These are phyloP conservation scores for Lagerstroemia speciosa DNA, from an alignment of 345 rosid genomes.

Conservation along the genomic window DNA sequence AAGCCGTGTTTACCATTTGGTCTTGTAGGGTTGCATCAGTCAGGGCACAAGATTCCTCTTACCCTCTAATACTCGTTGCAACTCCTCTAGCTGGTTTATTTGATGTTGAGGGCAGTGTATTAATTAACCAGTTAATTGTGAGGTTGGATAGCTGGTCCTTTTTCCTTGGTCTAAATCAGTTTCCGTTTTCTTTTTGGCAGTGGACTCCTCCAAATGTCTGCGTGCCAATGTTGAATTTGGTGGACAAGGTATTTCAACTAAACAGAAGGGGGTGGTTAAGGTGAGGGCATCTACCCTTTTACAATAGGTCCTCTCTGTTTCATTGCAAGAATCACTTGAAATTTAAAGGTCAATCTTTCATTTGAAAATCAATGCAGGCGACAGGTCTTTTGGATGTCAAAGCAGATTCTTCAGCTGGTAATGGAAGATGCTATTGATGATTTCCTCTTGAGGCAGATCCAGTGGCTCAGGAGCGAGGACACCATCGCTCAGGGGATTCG, in stretches of 20 bases:
- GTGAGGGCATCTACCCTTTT: conserved; percentile 29
- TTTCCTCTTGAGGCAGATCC: conserved; percentile 78
- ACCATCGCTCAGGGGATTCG: conserved; percentile 66
- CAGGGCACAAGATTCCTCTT: too few relatives aligned
- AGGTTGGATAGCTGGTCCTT: not conserved
- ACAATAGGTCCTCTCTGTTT: conserved; percentile 6
- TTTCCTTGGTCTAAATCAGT: not conserved
- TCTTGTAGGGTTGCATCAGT: too few relatives aligned
- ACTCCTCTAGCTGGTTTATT: too few relatives aligned
- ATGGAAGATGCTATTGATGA: conserved; percentile 99
- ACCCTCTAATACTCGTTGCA: too few relatives aligned
- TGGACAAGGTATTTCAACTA: conserved; percentile 92
- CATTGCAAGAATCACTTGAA: not conserved
- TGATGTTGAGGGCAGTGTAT: too few relatives aligned
- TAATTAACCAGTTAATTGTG: too few relatives aligned
- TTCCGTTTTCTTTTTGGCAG: conserved; percentile 31
- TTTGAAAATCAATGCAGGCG: conserved; percentile 41
- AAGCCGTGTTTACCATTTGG: too few relatives aligned
- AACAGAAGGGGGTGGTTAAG: conserved; percentile 98
- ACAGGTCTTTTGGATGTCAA: conserved; percentile 97
- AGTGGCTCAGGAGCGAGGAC: conserved; percentile 81
- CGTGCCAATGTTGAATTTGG: conserved; percentile 87
- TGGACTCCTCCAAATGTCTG: conserved; percentile 97
- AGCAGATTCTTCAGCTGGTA: conserved; percentile 82
- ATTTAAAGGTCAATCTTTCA: not conserved